These are phyloP conservation scores for Thelonectria rubi DNA, from an alignment of 2,329 filamentous ascomycete genomes.

Conservation along the genomic window DNA sequence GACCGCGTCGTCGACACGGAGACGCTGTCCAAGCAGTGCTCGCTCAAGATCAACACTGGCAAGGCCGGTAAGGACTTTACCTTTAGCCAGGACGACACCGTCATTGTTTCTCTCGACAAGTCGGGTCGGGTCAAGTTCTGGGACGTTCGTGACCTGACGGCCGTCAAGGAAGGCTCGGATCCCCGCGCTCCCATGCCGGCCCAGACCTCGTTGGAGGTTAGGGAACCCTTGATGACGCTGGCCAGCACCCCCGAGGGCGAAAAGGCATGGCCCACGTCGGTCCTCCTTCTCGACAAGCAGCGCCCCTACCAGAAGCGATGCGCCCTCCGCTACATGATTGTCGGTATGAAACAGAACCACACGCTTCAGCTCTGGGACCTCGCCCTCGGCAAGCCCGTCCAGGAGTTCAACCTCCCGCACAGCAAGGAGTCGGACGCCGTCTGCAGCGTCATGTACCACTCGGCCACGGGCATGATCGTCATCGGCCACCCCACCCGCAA, in stretches of 20 bases:
- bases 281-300: conserved; percentile 95
- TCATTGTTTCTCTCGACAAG: conserved; percentile 96
- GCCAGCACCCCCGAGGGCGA: conserved; percentile 87
- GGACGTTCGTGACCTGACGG: conserved; percentile 86
- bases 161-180: conserved; percentile 61
- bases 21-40: conserved; percentile 84
- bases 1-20: conserved; percentile 84
- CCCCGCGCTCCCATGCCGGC: conserved; percentile 62
- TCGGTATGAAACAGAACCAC: conserved; percentile 99
- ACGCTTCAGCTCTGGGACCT: conserved; percentile 98
- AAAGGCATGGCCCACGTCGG: conserved; percentile 96
- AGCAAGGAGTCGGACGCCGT: conserved; percentile 97
- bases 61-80: conserved; percentile 98
- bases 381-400: conserved; percentile 91
- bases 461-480: conserved; percentile 89
- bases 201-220: conserved; percentile 75
- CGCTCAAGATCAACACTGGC: conserved; percentile 92
- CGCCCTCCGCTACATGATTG: conserved; percentile 92
- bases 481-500: conserved; percentile 97
- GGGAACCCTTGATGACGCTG: conserved; percentile 85
- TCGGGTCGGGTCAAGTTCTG: conserved; percentile 97
- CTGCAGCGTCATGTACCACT: conserved; percentile 95
- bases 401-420: conserved; percentile 96
- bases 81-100: conserved; percentile 95
- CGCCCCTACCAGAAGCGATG: conserved; percentile 90